These are phyloP conservation scores for Moricandia arvensis DNA, from an alignment of 345 rosid genomes.

Conservation along the genomic window DNA sequence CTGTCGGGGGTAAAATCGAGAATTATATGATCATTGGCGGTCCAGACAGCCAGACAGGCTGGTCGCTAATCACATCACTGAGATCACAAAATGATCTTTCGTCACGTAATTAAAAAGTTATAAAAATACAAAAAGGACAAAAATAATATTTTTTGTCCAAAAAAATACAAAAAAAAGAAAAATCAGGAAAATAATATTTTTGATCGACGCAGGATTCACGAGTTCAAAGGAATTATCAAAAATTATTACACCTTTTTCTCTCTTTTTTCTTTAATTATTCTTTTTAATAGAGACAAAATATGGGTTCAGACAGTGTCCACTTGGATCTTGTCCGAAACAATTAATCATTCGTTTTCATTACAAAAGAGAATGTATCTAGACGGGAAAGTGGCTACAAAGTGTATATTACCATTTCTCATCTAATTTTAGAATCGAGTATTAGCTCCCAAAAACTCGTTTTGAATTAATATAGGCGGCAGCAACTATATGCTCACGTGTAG, in stretches of 20 bases:
- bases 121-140: background rate
- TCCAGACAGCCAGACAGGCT: slow-evolving; percentile 26
- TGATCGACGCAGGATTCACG: background rate
- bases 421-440: background rate
- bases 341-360: slow-evolving; percentile 1
- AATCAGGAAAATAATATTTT: background rate
- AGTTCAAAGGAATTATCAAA: background rate
- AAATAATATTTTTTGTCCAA: background rate
- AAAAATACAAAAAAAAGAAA: background rate
- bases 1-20: background rate
- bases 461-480: background rate
- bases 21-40: slow-evolving; percentile 4
- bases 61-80: background rate
- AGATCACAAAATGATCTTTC: slow-evolving; percentile 14
- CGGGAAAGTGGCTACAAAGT: slow-evolving; percentile 11
- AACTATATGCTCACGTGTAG: slow-evolving; percentile 9
- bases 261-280: background rate
- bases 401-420: background rate
- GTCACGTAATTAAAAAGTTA: slow-evolving; percentile 18
- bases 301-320: background rate
- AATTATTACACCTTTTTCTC: background rate
- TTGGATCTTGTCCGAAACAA: background rate
- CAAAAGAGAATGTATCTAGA: slow-evolving; percentile 22
- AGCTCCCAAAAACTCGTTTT: slow-evolving; percentile 7
- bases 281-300: background rate